Evolutionary conservation across 192 early-diverging fungal genomes (phyloP).

Genomic region (Umbelopsis isabellina): DNA sequence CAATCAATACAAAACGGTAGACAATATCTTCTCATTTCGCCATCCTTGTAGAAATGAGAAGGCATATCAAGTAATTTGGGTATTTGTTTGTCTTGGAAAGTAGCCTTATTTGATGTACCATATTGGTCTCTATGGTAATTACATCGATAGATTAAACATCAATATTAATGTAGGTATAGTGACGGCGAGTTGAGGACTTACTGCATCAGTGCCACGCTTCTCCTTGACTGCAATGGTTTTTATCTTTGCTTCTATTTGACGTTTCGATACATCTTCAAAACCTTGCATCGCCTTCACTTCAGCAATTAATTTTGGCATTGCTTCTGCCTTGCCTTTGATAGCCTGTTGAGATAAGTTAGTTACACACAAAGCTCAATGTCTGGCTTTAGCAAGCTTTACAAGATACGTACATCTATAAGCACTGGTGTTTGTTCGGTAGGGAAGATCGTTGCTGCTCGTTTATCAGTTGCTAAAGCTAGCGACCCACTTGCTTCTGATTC

Average conservation of each 20-base stretch:
- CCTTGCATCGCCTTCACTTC: slow-evolving; percentile 37
- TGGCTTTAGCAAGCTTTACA: not conserved
- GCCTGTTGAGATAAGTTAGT: slow-evolving; percentile 7
- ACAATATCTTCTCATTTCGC: no score
- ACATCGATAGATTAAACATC: no score
- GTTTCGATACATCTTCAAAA: slow-evolving; percentile 28
- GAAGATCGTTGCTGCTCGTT: slow-evolving; percentile 1
- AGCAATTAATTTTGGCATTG: slow-evolving; percentile 26
- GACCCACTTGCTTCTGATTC: not conserved
- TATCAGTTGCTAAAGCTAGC: not conserved
- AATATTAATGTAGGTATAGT: not conserved
- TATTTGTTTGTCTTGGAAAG: not conserved
- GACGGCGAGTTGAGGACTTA: slow-evolving; percentile 1
- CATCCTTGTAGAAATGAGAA: no score
- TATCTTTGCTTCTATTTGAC: slow-evolving; percentile 39
- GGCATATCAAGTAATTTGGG: not conserved
- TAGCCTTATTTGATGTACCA: slow-evolving; percentile 28
- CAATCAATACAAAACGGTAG: no score
- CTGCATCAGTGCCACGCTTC: slow-evolving; percentile 39
- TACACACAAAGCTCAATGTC: not conserved
- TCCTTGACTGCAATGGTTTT: slow-evolving; percentile 40
- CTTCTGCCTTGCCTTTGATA: slow-evolving; percentile 25
- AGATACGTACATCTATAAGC: slow-evolving; percentile 26
- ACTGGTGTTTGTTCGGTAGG: slow-evolving; percentile 26
- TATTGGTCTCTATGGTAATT: slow-evolving; percentile 14